Conservation (phyloP, 2,329 filamentous ascomycete genomes). For the Ceratocystis cacaofunesta region DNA sequence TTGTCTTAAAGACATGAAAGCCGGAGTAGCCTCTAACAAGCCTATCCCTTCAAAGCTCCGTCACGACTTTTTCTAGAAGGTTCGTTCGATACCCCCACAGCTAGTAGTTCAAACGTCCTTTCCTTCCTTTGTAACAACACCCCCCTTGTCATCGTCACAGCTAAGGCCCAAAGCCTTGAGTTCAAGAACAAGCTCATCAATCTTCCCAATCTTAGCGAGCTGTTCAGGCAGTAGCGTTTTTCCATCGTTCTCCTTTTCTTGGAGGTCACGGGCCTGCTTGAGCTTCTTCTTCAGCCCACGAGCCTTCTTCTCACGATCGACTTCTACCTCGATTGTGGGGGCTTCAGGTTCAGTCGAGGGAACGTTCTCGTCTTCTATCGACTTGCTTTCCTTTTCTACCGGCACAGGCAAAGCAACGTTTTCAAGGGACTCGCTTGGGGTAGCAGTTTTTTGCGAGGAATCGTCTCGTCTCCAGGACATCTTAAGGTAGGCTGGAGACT, state of each 20-base stretch:
- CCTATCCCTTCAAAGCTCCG: neutral
- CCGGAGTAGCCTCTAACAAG: neutral
- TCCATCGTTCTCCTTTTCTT: slow-evolving; percentile 80
- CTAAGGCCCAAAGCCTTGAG: slow-evolving; percentile 76
- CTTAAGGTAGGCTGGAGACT: slow-evolving; percentile 6
- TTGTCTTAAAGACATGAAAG: too few species aligned
- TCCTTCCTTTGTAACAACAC: slow-evolving; percentile 1
- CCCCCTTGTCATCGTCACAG: slow-evolving; percentile 50
- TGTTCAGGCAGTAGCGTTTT: slow-evolving; percentile 79
- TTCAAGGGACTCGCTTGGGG: neutral
- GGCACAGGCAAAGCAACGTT: neutral
- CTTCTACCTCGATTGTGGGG: slow-evolving; percentile 2
- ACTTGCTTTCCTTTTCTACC: neutral
- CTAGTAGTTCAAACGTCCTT: neutral
- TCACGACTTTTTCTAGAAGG: neutral
- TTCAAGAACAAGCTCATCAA: slow-evolving; percentile 82
- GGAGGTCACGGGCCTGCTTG: slow-evolving; percentile 79
- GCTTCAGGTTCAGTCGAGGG: slow-evolving; percentile 2
- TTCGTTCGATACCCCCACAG: neutral
- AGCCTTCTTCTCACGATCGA: slow-evolving; percentile 80
- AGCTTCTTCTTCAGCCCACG: slow-evolving; percentile 88
- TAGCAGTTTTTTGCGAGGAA: neutral
- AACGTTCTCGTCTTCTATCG: neutral
- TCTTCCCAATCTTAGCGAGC: slow-evolving; percentile 93
- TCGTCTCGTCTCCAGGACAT: slow-evolving; percentile 7